Evolutionary conservation across 2,329 filamentous ascomycete species (phyloP).

Genomic region (Xylariaceae sp.): DNA sequence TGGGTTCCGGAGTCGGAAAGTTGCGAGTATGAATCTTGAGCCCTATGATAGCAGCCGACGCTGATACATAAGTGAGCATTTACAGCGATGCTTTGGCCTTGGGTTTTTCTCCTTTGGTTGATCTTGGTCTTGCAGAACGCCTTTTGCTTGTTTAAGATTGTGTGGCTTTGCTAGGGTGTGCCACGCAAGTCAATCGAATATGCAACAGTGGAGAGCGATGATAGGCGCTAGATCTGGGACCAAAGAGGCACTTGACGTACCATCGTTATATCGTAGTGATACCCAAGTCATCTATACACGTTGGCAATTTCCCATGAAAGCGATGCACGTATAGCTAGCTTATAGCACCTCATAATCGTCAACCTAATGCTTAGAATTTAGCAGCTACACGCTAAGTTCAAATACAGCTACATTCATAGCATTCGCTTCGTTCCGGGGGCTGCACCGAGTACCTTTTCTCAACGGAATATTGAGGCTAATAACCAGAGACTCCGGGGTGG

Average conservation of each 20-base stretch:
- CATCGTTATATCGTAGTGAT: too few species aligned
- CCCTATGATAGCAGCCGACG: background rate
- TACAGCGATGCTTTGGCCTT: background rate
- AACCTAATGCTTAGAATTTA: background rate
- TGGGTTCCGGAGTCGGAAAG: background rate
- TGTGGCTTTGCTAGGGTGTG: slow-evolving; percentile 28
- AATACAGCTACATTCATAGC: background rate
- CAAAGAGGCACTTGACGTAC: too few species aligned
- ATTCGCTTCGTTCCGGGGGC: background rate
- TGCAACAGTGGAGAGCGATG: slow-evolving; percentile 1
- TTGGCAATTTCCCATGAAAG: background rate
- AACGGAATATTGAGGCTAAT: background rate
- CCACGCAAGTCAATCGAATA: slow-evolving; percentile 2
- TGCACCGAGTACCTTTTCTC: background rate
- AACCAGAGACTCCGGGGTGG: background rate
- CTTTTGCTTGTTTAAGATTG: slow-evolving; percentile 8
- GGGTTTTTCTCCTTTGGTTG: background rate
- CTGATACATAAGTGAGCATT: background rate
- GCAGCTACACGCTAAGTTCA: background rate
- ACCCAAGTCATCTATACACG: background rate
- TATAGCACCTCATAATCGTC: too few species aligned
- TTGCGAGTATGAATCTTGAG: background rate
- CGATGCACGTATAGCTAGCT: too few species aligned
- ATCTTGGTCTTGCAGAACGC: slow-evolving; percentile 4
- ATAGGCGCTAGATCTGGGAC: background rate